These are phyloP conservation scores for Euphorbia peplus DNA, from an alignment of 345 rosid genomes.

Conservation along the genomic window DNA sequence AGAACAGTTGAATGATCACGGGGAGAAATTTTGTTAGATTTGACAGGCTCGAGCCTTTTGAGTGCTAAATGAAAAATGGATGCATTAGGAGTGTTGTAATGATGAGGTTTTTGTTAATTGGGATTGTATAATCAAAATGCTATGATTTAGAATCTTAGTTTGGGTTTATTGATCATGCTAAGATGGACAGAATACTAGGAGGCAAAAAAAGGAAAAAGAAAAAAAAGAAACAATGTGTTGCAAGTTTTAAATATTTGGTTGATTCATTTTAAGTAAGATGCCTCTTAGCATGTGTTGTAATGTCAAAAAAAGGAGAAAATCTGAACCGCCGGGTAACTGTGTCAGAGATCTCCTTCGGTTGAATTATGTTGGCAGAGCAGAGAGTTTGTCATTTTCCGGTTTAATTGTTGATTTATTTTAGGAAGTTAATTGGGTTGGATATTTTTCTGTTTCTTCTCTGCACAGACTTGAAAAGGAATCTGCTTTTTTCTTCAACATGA, in stretches of 20 bases:
- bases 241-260: not conserved
- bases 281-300: not conserved
- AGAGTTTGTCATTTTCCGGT: not conserved
- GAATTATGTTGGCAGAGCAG: not conserved
- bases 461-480: constrained; percentile 71
- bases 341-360: not conserved
- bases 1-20: not conserved
- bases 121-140: not conserved
- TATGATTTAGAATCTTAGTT: not conserved
- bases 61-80: not conserved
- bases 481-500: constrained; percentile 65
- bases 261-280: not conserved
- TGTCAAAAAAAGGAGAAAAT: not conserved
- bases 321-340: not conserved
- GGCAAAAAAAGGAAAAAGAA: no score
- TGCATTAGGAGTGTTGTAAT: constrained; percentile 3
- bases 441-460: not conserved
- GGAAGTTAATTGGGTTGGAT: constrained; percentile 3
- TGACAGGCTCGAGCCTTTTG: not conserved
- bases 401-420: not conserved
- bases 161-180: not conserved
- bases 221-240: no score
- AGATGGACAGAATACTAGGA: not conserved
- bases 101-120: constrained; percentile 9
- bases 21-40: not conserved